Evolutionary conservation across 2,329 filamentous ascomycete species (phyloP), one percentile per base, ranked within the genome.

Genomic region (Pseudophaeomoniella oleicola): DNA sequence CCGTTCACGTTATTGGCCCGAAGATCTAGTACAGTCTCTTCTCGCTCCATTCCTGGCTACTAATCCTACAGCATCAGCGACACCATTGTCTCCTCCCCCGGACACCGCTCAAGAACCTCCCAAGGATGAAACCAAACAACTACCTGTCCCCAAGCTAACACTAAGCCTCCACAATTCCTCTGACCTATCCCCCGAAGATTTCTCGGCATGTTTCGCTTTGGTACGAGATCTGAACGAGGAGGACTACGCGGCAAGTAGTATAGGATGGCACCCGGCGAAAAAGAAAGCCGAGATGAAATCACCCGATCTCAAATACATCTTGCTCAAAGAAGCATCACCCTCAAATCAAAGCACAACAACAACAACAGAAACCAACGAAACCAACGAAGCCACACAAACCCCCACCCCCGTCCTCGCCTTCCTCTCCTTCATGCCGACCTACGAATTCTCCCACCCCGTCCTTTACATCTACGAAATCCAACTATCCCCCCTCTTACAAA

Each of bases 381-480:
- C 16, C 22, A 33, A 18, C 30, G 15, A 30, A 33, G 9, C 30
- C 6, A 10, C 6, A 6, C 32, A 13, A 4, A 4, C 10, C 9
- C 15, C 13, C 6, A 5, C 13, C 2, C 13, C 39, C 5, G 42
- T 61, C 4, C 37, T 53, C 2, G 65, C 59, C 2, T 67, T 73
- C 45, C 46, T 68, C 12, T 71, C 67, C 3, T 71, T 71, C 50
- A 69, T 72, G 66, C 52, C 71, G 40, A 70, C 66, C n/a, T 62
- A 69, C 37, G 70, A 73, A 44, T 68, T 72, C 37, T 58, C 57
- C 3, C 52, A 63, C 14, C 62, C 71, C 10, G 73, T 78, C 4
- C 41, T 75, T n/a, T 78, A 78, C 49, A 66, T 74, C 45, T 78
- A 78, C 53, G 75, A 78, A 50, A 62, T 78, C 10, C 75, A 78